A percentile compares a stretch with the other conserved stretches of the same genome.
phyloP scores from a whole-genome alignment of 306 rosid genomes.

The Albizia julibrissin region DNA sequence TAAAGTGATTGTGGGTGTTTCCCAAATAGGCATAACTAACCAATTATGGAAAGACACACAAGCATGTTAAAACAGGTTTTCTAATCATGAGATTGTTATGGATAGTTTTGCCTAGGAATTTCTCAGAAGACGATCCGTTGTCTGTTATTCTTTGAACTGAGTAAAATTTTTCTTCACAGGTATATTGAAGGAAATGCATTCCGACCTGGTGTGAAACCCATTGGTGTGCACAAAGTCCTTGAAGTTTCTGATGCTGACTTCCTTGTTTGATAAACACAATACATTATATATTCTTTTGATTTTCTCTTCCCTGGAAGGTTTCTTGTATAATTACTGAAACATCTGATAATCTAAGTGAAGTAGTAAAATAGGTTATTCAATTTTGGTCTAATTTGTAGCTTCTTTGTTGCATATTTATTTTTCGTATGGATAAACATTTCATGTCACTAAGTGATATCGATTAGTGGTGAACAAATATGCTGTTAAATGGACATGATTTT shows the following conservation, averaged over 20 bases:
- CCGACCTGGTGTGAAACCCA: conserved; percentile 82
- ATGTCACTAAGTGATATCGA: conserved; percentile 15
- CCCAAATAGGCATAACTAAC: neutral
- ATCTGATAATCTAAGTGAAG: conserved; percentile 44
- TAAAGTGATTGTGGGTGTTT: no score
- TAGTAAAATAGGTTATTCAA: conserved; percentile 43
- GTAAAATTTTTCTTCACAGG: conserved; percentile 43
- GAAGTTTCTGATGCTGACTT: conserved; percentile 92
- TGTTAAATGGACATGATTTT: no score
- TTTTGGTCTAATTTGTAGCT: conserved; percentile 32
- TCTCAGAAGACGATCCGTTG: neutral
- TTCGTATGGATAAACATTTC: conserved; percentile 22
- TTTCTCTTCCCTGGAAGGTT: conserved; percentile 32
- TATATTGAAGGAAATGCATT: conserved; percentile 88
- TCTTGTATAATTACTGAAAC: conserved; percentile 45
- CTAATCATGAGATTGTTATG: neutral
- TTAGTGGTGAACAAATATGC: no score
- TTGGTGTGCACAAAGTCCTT: conserved; percentile 85
- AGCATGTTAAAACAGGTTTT: neutral
- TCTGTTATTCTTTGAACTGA: conserved; percentile 25
- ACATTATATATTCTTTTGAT: neutral
- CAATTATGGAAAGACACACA: neutral
- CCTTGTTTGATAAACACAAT: conserved; percentile 58
- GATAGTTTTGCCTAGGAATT: neutral
- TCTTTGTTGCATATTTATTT: conserved; percentile 11